Base-by-base conservation (phyloP, 306 rosid species). In the Castanea sativa region DNA sequence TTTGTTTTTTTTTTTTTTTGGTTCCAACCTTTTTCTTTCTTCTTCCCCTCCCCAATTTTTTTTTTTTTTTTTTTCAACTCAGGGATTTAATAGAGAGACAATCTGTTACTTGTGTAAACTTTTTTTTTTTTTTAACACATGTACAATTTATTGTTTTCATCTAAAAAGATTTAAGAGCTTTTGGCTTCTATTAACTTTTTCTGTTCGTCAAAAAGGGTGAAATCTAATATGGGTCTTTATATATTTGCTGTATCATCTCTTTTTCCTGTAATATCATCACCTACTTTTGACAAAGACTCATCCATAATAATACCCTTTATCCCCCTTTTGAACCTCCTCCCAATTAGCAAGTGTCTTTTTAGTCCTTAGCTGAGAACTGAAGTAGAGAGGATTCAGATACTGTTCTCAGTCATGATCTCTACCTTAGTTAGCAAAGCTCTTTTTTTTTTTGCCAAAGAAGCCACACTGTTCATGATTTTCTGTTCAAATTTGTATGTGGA, bases 261-360 rank as follows among this genome's bases (percentile, higher is more conserved):
- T 87, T 85, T 78, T 80, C 80, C 60, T 71, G 19, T 41, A 75
- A 73, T 81, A 79, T 76, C 35, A 73, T 74, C 74, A 69, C 69
- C 69, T 65, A 64, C 84, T 83, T 91, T 85, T 78, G 85, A 83
- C 85, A 82, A 87, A 81, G 85, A 84, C 87, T 82, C 75, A 27
- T 76, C 82, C 70, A 80, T 27, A 57, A 16, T 63, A 72, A 49
- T 49, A 12, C 53, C 53, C 71, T 81, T 88, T 83, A 80, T 82
- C 87, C 70, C 88, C 73, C 78, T 78, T 77, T 83, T 29, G 81
- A 65, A 70, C 21, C 76, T 64, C 69, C 65, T 30, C 80, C 45
- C 65, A 81, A 49, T 75, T 82, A 61, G 77, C 64, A n/a, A 74
- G 83, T 74, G 60, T 76, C 72, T 67, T 58, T 73, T 77, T 70